Base-by-base conservation (phyloP, 305 asterid genomes). In the Plantago coronopus region DNA sequence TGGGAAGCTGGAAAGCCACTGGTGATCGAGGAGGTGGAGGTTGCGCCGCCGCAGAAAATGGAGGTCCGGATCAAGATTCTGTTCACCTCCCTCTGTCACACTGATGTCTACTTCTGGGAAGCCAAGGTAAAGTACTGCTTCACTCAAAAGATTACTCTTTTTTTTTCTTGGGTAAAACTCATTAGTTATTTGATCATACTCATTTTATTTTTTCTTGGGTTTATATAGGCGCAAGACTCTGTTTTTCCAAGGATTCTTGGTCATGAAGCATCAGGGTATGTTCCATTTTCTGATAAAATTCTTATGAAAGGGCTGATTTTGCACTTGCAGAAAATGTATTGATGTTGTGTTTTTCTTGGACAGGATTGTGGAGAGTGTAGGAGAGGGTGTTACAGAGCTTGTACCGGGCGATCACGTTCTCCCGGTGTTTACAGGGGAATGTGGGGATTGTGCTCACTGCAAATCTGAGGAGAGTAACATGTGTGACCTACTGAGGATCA, bases 361-460 rank as follows among this genome's bases (percentile, higher is more conserved):
- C 48, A 81, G 88, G 78, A 79, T 84, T 71, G 85, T 84, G 66
- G 89, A 79, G 77, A 84, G 86, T 21, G 81, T 81, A 0, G 88
- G 89, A 17, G 93, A 82, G 46, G 83, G 80, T n/a, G 82, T 82
- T 21, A 76, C 85, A 2, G 84, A 78, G 15, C 66, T 80, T 17
- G 71, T 29, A 1, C 77, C 78, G 1, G 87, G 89, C 18, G 85
- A 85, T 43, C 83, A 78, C 23, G 94, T 85, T 8, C 84, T 85
- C 42, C 88, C 95, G 0, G 79, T 86, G 0, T 86, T 86, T 76
- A 83, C 86, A 0, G 95, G 95, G 11, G 95, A 86, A 71, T 86
- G 95, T 63, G 54, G 70, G 58, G 84, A 79, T 1, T 83, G 91
- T 67, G 74, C 71, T 54, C 94, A 83, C 53, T 85, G 94, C 69